Conservation (phyloP, 1,284 basidiomycete genomes). For the Ganoderma resinaceum region DNA sequence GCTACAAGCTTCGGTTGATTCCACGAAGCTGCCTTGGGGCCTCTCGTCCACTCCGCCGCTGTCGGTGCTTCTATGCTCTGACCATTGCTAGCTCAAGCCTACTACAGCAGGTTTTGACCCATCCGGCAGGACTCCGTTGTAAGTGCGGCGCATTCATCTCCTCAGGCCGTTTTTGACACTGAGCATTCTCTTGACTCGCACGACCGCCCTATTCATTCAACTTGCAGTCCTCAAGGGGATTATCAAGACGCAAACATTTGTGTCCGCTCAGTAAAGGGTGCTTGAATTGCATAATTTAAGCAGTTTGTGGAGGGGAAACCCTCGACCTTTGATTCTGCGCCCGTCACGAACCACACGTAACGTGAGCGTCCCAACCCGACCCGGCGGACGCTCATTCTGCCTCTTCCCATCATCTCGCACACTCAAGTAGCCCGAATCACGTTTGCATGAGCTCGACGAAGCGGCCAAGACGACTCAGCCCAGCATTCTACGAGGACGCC, state of each 20-base stretch:
- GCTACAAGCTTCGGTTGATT: conserved; percentile 24
- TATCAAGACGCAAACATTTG: conserved; percentile 8
- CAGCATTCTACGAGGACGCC: conserved; percentile 51
- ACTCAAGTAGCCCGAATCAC: conserved; percentile 6
- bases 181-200: conserved; percentile 21
- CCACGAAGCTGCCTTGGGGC: conserved; percentile 20
- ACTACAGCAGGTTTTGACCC: conserved; percentile 6
- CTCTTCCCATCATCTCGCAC: conserved; percentile 36
- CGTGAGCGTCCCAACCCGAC: conserved; percentile 35
- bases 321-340: conserved; percentile 39
- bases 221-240: conserved; percentile 3
- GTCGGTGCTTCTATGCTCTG: conserved; percentile 16
- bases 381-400: conserved; percentile 29
- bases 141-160: conserved; percentile 18
- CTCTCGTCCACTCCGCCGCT: conserved; percentile 5
- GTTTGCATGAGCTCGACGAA: conserved; percentile 27
- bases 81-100: conserved; percentile 10
- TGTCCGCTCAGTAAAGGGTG: conserved; percentile 16
- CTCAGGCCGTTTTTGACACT: conserved; percentile 5
- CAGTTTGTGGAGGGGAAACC: conserved; percentile 30
- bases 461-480: conserved; percentile 36
- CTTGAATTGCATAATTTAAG: conserved; percentile 22
- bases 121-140: conserved; percentile 10
- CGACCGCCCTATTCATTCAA: conserved; percentile 3
- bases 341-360: conserved; percentile 40